These are phyloP conservation scores for Emmonsiellopsis sp. DNA, from an alignment of 2,329 filamentous ascomycete genomes.

Conservation along the genomic window DNA sequence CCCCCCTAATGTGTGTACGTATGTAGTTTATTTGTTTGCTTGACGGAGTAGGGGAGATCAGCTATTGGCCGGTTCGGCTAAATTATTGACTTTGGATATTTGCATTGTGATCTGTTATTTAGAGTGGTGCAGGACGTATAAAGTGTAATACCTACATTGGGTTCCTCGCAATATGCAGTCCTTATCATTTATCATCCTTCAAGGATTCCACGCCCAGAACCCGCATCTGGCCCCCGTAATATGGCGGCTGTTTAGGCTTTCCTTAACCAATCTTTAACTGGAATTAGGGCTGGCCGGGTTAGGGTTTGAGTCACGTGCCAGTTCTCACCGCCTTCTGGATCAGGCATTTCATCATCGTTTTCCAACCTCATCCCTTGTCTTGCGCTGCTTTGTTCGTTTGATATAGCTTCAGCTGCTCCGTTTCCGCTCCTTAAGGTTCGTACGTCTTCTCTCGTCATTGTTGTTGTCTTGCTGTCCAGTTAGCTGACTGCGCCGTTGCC, in stretches of 20 bases:
- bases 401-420: background rate
- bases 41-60: no score
- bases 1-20: no score
- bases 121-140: no score
- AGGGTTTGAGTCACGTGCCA: background rate
- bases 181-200: no score
- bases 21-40: no score
- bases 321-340: constrained; percentile 7
- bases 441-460: background rate
- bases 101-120: no score
- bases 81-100: no score
- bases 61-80: no score
- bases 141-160: no score
- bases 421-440: background rate
- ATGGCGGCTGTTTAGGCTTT: background rate
- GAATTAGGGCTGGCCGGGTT: background rate
- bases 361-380: background rate
- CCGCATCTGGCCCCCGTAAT: background rate
- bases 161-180: no score
- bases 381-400: background rate
- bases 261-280: background rate
- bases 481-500: background rate
- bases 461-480: background rate
- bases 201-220: no score
- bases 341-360: constrained; percentile 1